Base-by-base conservation (phyloP, 345 rosid genomes). In the Ailanthus altissimus region DNA sequence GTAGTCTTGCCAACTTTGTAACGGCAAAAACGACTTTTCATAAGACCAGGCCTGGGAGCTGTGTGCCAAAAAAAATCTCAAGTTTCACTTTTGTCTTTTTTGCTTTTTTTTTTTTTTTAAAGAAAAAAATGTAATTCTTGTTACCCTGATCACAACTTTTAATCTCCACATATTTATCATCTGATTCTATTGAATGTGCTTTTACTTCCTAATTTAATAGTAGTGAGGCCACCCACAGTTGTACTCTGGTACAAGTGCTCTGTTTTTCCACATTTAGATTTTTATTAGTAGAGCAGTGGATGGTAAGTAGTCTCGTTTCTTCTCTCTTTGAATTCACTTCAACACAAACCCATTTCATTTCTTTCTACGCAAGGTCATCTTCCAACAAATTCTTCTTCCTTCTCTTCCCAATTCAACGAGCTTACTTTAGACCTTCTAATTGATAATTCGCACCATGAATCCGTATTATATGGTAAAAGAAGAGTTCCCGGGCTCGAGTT, bases 401-500 rank as follows among this genome's bases (percentile, higher is more conserved):
- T 32, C 38, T 32, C 38, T 3, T 32, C 38, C 38, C 38, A 32
- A 32, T 32, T 32, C 38, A 32, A 32, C 38, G 38, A 32, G 38
- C 38, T 32, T 32, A 1, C 38, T 32, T 32, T 61, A 4, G 32
- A 8, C 14, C 51, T 50, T 62, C 5, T 32, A 40, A 61, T 16
- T 14, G 28, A n/a, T 6, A 16, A 64, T 20, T n/a, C 5, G 54
- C 63, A 53, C 12, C n/a, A 88, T 91, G 93, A 85, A 86, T 81
- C 89, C 88, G 3, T 79, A 47, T 70, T 75, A 72, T 40, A 56
- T 32, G 0, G 86, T 84, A n/a, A 91, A 85, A 75, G 83, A 81
- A 63, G 93, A 91, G 83, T 79, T 61, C 43, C 42, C 21, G 4
- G 89, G 81, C 13, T 73, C 78, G 20, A 80, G 79, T 15, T 81